A percentile compares a stretch with the other conserved stretches of the same genome.
These are phyloP conservation scores for Toxicodendron radicans DNA, from an alignment of 345 rosid species.

Conservation along the genomic window DNA sequence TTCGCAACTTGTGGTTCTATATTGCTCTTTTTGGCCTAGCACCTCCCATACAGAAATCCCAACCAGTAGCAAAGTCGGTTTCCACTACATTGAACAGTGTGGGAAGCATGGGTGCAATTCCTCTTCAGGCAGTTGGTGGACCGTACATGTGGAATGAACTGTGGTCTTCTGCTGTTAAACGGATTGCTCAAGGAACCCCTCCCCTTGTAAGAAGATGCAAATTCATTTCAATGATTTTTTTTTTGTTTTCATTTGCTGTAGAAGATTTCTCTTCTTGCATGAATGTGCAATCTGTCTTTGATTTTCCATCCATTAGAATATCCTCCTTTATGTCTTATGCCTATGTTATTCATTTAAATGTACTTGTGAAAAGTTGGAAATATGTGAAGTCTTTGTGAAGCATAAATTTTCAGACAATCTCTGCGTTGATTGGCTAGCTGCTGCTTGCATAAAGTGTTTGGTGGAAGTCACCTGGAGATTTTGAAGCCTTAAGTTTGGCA, in stretches of 20 bases:
- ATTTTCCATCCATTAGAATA: neutral
- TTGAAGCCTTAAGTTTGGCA: neutral
- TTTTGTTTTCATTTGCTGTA: neutral
- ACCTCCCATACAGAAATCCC: constrained; percentile 77
- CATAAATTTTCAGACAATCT: neutral
- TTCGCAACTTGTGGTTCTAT: constrained; percentile 98
- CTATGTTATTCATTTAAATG: neutral
- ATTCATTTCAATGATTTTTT: neutral
- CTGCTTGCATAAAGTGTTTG: constrained; percentile 1
- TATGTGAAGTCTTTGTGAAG: neutral
- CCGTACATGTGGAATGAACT: constrained; percentile 89
- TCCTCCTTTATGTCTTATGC: neutral
- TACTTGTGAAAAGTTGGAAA: constrained; percentile 1
- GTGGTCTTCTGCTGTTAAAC: constrained; percentile 90
- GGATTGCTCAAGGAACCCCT: constrained; percentile 97
- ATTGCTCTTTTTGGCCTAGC: constrained; percentile 96
- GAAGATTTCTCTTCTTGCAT: neutral
- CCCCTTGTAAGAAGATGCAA: constrained; percentile 82
- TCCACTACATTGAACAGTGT: constrained; percentile 68
- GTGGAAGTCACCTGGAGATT: neutral
- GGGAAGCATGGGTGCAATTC: constrained; percentile 67
- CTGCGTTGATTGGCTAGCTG: neutral
- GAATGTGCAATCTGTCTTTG: neutral
- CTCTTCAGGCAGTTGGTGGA: constrained; percentile 95
- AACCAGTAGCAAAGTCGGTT: constrained; percentile 61